phyloP scores from a whole-genome alignment of 306 rosid species.

The Dalbergia cochinchinensis region DNA sequence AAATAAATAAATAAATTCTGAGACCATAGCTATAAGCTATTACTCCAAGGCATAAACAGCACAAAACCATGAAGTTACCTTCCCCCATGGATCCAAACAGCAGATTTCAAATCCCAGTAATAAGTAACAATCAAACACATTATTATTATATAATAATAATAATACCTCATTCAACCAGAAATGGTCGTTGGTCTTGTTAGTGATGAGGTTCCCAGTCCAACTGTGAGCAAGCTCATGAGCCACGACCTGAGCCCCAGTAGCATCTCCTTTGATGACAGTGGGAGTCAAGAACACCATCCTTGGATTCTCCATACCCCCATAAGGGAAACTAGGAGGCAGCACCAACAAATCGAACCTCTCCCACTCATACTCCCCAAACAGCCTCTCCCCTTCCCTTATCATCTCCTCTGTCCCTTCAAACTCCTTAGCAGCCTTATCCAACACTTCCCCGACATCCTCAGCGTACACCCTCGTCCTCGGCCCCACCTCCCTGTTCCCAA shows the following conservation, averaged over 20 bases:
- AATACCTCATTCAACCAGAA: constrained; percentile 95
- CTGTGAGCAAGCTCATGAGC: constrained; percentile 98
- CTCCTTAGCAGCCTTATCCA: constrained; percentile 80
- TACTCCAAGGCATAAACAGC: constrained; percentile 17
- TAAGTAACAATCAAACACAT: background rate
- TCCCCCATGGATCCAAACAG: background rate
- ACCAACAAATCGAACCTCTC: constrained; percentile 90
- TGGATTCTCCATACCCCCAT: constrained; percentile 97
- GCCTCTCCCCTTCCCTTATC: constrained; percentile 81
- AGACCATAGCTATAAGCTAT: background rate
- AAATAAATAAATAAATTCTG: background rate
- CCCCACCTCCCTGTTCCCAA: constrained; percentile 83
- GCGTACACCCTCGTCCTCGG: constrained; percentile 89
- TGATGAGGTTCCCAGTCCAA: constrained; percentile 97
- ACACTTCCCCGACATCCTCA: constrained; percentile 61
- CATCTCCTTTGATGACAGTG: constrained; percentile 89
- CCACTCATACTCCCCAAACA: constrained; percentile 86
- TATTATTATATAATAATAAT: background rate
- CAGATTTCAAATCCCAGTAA: background rate
- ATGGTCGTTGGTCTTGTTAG: constrained; percentile 89
- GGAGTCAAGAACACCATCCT: constrained; percentile 95
- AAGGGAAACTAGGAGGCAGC: constrained; percentile 93
- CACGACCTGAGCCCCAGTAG: constrained; percentile 87
- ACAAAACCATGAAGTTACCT: background rate
- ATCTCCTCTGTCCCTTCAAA: constrained; percentile 84